Evolutionary conservation across 2,329 filamentous ascomycete genomes (phyloP), one percentile per base, ranked within the genome.

Genomic region (Trichoderma citrinoviride): DNA sequence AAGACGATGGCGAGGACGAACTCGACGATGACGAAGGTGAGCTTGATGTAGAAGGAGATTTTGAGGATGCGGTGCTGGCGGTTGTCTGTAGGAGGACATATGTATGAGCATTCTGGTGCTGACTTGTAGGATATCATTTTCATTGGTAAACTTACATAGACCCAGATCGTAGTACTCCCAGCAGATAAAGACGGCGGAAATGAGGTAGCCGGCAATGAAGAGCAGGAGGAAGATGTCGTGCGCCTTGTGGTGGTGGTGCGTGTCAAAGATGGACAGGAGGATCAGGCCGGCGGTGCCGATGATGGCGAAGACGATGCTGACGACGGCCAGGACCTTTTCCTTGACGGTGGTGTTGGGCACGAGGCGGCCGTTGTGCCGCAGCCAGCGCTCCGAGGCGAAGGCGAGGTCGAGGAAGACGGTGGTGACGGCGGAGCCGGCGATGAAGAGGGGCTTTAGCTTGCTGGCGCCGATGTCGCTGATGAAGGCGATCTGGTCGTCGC

Each of bases 161-260:
- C 93, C 92, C 1, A 98, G 83, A 2, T 91, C 88, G 72, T 95
- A 90, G 76, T 96, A 97, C 76, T 97, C 93, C 80, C 87, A 88
- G 80, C 93, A 97, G 69, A 94, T 90, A 77, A 93, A 94, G 70
- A 97, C 84, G 64, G 94, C 93, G 5, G 89, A 92, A 62, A 97
- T 74, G 61, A 97, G 81, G 76, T 96, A 98, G 40, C 92, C 95
- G 15, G 77, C 87, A 74, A 97, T 92, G 76, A 99, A 99, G 58
- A 97, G 77, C 1, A 85, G 77, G 41, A 99, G 79, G 77, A 96
- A 96, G 2, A 87, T 80, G 72, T 92, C 82, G 75, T 99, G 95
- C 65, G 90, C 74, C 1, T 70, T 77, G 1, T 82, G 82, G 74
- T 97, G 86, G 63, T 81, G 79, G n/a, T 83, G 77, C 0, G 92